These are phyloP conservation scores for Solanum microdontum DNA, from an alignment of 257 asterid species.

Conservation along the genomic window DNA sequence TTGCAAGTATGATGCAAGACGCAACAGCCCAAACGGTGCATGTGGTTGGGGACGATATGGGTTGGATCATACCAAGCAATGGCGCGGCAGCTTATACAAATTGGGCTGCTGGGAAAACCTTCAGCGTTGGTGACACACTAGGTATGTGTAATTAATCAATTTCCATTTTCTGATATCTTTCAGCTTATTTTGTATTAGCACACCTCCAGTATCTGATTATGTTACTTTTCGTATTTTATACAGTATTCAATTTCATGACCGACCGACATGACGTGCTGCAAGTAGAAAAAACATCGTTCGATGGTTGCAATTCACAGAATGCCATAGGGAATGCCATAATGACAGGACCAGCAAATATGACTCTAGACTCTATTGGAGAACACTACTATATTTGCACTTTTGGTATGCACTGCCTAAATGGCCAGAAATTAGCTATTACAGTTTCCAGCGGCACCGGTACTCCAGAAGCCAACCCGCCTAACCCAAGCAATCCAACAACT, in stretches of 20 bases:
- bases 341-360: conserved; percentile 7
- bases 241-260: background rate
- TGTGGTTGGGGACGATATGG: conserved; percentile 21
- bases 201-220: background rate
- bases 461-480: background rate
- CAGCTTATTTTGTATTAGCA: background rate
- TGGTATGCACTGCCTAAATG: conserved; percentile 1
- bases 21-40: conserved; percentile 20
- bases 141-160: background rate
- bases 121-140: conserved; percentile 28
- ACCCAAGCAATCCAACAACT: conserved; percentile 3
- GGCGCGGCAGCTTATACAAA: conserved; percentile 9
- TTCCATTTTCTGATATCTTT: background rate
- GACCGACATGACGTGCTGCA: background rate
- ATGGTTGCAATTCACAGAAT: conserved; percentile 1
- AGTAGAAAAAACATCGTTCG: conserved; percentile 5
- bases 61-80: conserved; percentile 26
- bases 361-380: conserved; percentile 2
- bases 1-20: background rate
- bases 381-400: conserved; percentile 16
- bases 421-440: conserved; percentile 13
- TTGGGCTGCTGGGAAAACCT: conserved; percentile 26
- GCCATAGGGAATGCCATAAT: background rate
- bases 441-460: background rate
- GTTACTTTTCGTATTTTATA: background rate